Percentiles rank a stretch among this genome's conserved stretches.
Evolutionary conservation across 179 eudicot genomes (phyloP).

Genomic region (Beta macrorhiza): DNA sequence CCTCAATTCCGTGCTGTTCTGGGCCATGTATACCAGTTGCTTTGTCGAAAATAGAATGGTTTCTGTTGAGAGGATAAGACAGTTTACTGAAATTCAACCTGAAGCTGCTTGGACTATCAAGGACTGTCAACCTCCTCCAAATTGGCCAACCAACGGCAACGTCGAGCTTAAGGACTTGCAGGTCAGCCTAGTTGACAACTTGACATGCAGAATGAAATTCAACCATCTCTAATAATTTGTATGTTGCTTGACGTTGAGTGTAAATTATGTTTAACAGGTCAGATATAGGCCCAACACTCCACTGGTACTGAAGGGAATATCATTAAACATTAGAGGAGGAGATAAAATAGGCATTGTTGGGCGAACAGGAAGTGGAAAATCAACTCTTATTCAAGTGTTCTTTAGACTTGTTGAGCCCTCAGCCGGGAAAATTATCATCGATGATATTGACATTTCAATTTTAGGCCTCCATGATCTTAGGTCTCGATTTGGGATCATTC

Average conservation of each 20-base stretch:
- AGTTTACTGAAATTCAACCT: conserved; percentile 66
- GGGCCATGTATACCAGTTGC: conserved; percentile 80
- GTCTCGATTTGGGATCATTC: conserved; percentile 96
- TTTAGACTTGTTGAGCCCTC: conserved; percentile 96
- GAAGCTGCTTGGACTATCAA: conserved; percentile 81
- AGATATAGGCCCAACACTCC: conserved; percentile 94
- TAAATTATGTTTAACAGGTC: conserved; percentile 47
- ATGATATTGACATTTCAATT: conserved; percentile 61
- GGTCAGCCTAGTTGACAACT: conserved; percentile 34
- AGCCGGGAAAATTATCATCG: conserved; percentile 70
- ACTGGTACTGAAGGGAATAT: conserved; percentile 79
- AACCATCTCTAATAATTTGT: neutral
- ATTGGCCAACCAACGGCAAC: conserved; percentile 83
- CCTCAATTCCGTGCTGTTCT: conserved; percentile 63
- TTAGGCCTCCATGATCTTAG: conserved; percentile 93
- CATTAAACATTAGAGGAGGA: conserved; percentile 71
- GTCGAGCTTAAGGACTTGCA: conserved; percentile 73
- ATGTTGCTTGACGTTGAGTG: neutral
- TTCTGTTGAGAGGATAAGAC: conserved; percentile 93
- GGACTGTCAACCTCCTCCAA: conserved; percentile 62
- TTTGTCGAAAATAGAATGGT: conserved; percentile 94
- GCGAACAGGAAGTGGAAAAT: conserved; percentile 92
- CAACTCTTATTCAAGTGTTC: conserved; percentile 84
- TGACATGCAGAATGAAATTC: neutral
- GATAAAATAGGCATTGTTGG: conserved; percentile 97